These are phyloP conservation scores for Arthromyces matolae DNA, from an alignment of 768 basidiomycete species.

Conservation along the genomic window DNA sequence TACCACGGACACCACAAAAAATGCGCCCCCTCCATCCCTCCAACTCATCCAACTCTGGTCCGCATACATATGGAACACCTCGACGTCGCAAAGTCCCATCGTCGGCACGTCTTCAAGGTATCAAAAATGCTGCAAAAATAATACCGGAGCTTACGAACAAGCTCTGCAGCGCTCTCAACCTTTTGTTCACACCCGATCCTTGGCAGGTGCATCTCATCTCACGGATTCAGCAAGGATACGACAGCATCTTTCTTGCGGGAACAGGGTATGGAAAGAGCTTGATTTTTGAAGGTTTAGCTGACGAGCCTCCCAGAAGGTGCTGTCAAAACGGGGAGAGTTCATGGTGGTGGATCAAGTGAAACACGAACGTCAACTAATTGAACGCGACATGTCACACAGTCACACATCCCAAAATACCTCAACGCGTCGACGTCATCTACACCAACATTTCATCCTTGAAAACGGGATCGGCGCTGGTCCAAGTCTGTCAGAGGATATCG, in stretches of 20 bases:
- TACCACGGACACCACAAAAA: neutral
- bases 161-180: neutral
- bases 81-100: neutral
- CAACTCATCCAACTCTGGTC: neutral
- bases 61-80: neutral
- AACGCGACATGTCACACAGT: neutral
- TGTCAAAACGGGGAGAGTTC: neutral
- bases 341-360: neutral
- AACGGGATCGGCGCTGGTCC: too few relatives aligned
- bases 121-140: neutral
- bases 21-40: neutral
- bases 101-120: neutral
- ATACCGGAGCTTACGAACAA: neutral
- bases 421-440: too few relatives aligned
- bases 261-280: too few relatives aligned
- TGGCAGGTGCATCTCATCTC: neutral
- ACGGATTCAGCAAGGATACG: neutral
- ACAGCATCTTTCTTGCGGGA: neutral
- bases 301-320: neutral
- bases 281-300: neutral
- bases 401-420: too few relatives aligned
- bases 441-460: too few relatives aligned
- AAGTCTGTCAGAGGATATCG: too few relatives aligned
- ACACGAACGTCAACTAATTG: neutral
- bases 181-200: neutral